phyloP scores from a whole-genome alignment of 192 early-diverging fungal species.

The Backusella liffmaniae region DNA sequence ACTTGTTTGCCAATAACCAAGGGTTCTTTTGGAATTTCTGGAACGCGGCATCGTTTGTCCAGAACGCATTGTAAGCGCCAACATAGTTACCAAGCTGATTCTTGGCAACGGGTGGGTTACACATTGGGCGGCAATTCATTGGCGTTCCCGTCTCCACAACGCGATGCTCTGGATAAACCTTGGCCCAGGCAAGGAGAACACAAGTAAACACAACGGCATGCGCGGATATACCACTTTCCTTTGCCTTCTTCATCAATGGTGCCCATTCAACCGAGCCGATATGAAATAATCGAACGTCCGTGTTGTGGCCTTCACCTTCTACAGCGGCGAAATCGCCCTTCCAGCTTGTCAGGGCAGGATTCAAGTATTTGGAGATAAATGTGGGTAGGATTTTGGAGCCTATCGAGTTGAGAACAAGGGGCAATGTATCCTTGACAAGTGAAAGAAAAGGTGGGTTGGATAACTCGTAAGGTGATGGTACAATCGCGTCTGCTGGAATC shows the following conservation, averaged over 20 bases:
- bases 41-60: background rate
- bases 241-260: background rate
- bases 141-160: conserved; percentile 9
- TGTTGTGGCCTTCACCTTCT: conserved; percentile 8
- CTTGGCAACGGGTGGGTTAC: conserved; percentile 11
- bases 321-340: conserved; percentile 19
- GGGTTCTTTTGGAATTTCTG: background rate
- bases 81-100: conserved; percentile 31
- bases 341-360: conserved; percentile 7
- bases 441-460: conserved; percentile 3
- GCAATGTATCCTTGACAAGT: conserved; percentile 7
- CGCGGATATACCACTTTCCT: conserved; percentile 5
- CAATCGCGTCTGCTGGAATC: background rate
- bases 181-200: conserved; percentile 5
- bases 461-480: conserved; percentile 9
- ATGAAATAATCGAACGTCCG: background rate
- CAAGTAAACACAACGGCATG: conserved; percentile 7
- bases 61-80: conserved; percentile 14
- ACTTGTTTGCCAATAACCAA: conserved; percentile 19
- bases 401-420: conserved; percentile 11
- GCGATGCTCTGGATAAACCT: conserved; percentile 5
- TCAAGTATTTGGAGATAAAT: background rate
- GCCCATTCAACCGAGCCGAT: background rate
- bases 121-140: conserved; percentile 24
- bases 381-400: background rate